Percentiles rank a stretch among this genome's conserved stretches.
These are phyloP conservation scores for Rhododendron simsii DNA, from an alignment of 148 eudicot species.

Conservation along the genomic window DNA sequence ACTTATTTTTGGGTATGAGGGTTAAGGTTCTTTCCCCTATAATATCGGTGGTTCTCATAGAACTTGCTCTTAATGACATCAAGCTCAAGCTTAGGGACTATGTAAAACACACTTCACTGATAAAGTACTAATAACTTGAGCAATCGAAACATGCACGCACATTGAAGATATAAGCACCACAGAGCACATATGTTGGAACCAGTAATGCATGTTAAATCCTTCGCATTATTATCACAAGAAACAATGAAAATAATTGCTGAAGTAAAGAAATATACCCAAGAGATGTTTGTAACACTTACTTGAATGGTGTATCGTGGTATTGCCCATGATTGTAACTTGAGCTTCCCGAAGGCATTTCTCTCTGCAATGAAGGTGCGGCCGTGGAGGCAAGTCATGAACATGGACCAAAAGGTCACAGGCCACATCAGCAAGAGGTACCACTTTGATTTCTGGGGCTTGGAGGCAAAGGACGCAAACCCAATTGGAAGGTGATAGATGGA, in stretches of 20 bases:
- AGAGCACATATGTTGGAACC: not conserved
- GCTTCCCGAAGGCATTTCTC: constrained; percentile 39
- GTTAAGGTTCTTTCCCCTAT: not conserved
- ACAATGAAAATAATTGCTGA: not conserved
- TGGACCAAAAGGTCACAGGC: constrained; percentile 34
- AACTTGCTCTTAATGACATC: not conserved
- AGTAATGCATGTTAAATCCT: not conserved
- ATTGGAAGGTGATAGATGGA: constrained; percentile 36
- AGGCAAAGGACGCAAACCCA: constrained; percentile 39
- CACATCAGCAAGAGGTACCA: constrained; percentile 35
- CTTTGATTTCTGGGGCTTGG: constrained; percentile 25
- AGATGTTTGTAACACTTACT: constrained; percentile 16
- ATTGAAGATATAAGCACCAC: not conserved
- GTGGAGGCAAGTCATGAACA: constrained; percentile 23
- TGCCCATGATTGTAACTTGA: constrained; percentile 47
- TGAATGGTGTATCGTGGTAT: constrained; percentile 43
- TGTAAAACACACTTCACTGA: not conserved
- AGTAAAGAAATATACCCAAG: not conserved
- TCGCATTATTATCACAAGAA: not conserved
- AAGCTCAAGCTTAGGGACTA: not conserved
- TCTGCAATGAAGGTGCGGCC: constrained; percentile 25
- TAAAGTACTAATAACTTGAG: not conserved
- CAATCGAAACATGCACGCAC: not conserved
- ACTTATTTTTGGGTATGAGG: not conserved
- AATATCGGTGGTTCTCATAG: not conserved